These are phyloP conservation scores for Blastobotrys arbuscula DNA, from an alignment of 1,139 yeast genomes.

Conservation along the genomic window DNA sequence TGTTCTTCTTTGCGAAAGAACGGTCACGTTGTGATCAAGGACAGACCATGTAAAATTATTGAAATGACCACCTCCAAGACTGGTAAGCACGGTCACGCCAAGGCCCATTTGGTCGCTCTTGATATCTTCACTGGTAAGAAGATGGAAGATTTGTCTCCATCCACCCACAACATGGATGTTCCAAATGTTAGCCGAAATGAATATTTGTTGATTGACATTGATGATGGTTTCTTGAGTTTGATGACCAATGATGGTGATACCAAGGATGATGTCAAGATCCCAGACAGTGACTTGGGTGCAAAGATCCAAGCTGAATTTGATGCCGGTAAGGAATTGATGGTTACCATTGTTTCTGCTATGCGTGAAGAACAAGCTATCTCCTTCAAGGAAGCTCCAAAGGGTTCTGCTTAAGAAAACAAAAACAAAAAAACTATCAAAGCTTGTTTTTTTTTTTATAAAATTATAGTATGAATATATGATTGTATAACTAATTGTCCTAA, in stretches of 20 bases:
- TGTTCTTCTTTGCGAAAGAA: slow-evolving; percentile 99
- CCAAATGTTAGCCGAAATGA: slow-evolving; percentile 95
- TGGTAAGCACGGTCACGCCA: slow-evolving; percentile 99
- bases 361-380: slow-evolving; percentile 99
- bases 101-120: slow-evolving; percentile 98
- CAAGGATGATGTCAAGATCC: slow-evolving; percentile 98
- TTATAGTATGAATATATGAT: no score
- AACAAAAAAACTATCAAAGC: not conserved
- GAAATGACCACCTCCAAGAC: slow-evolving; percentile 99
- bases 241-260: slow-evolving; percentile 97
- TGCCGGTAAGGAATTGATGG: slow-evolving; percentile 94
- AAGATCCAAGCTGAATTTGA: slow-evolving; percentile 87
- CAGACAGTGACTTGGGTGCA: slow-evolving; percentile 97
- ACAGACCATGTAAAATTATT: slow-evolving; percentile 99
- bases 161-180: slow-evolving; percentile 99
- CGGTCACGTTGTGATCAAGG: slow-evolving; percentile 98
- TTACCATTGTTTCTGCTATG: slow-evolving; percentile 96
- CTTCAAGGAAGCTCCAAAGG: slow-evolving; percentile 95
- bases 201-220: slow-evolving; percentile 95
- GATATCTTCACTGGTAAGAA: slow-evolving; percentile 99
- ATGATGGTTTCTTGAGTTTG: slow-evolving; percentile 95
- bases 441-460: not conserved
- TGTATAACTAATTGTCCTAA: no score
- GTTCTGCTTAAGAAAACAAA: slow-evolving; percentile 14
- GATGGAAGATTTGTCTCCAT: slow-evolving; percentile 99